Base-by-base conservation (phyloP, 495 filamentous ascomycete genomes). In the Mytilinidion resinicola region DNA sequence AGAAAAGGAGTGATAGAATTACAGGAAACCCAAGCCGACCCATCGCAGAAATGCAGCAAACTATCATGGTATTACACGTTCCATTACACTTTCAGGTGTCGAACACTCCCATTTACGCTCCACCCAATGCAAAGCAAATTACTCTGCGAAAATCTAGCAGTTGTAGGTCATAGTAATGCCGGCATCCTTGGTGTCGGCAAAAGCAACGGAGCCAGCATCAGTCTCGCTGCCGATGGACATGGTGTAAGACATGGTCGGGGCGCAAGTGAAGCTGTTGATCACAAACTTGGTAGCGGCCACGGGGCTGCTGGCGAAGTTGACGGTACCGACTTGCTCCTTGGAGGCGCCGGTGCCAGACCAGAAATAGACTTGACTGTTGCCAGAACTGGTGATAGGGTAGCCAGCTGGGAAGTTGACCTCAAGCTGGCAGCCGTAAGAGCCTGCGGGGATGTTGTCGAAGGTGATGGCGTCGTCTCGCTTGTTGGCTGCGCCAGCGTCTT, bases 81-180 rank as follows among this genome's bases (percentile, higher is more conserved):
- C 25, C 6, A 30, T 30, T 3, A 30, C 25, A 30, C 25, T 6
- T 30, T 30, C 25, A 30, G 25, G 25, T 30, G 25, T 30, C 25
- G 25, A 30, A 30, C 25, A 30, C 25, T 30, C 25, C 25, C 2
- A 30, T 30, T 30, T 3, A 30, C 25, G 25, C 25, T 30, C 25
- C 25, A 30, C 25, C 25, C 25, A 30, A 30, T 30, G 25, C 25
- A 30, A 46, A 14, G 15, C 42, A n/a, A 15, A 46, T 46, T 15
- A 46, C 42, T 46, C 42, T 20, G 7, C 42, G 8, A 46, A 46
- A 9, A 42, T 50, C 52, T 57, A 67, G 61, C 64, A 67, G 47
- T 67, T 64, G 43, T 67, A 64, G 20, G 56, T 61, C 61, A 67
- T 63, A 11, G 55, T 64, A 21, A 67, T 15, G 4, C 64, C 64